Evolutionary conservation across 306 rosid species (phyloP).

Genomic region (Corylus americana): DNA sequence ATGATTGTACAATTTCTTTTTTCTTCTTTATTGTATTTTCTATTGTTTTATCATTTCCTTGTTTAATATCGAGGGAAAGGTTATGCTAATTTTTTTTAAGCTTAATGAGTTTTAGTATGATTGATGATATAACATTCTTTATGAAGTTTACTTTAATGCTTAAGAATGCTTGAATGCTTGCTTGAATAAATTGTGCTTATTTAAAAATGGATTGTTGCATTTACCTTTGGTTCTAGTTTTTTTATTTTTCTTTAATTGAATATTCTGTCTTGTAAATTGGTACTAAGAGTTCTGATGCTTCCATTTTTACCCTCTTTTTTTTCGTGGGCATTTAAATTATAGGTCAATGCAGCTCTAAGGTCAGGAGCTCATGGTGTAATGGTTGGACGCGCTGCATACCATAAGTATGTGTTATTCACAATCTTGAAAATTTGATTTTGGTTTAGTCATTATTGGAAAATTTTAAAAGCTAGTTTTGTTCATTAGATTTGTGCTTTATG

Average conservation of each 20-base stretch:
- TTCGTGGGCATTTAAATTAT: constrained; percentile 31
- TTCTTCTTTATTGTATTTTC: too few relatives aligned
- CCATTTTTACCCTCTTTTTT: constrained; percentile 4
- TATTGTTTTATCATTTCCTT: not conserved
- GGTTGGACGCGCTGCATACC: constrained; percentile 94
- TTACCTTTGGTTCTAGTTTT: constrained; percentile 5
- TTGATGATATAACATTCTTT: not conserved
- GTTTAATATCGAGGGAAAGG: constrained; percentile 4
- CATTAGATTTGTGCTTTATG: not conserved
- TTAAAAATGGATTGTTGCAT: not conserved
- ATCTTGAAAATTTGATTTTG: constrained; percentile 7
- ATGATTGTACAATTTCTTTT: too few relatives aligned
- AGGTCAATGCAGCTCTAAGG: constrained; percentile 80
- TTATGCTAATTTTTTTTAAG: not conserved
- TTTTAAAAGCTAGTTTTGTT: not conserved
- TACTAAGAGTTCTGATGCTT: constrained; percentile 13
- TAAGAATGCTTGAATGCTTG: not conserved
- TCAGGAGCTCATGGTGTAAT: constrained; percentile 97
- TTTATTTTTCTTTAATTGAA: constrained; percentile 6
- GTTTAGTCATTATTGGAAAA: not conserved
- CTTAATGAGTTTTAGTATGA: constrained; percentile 11
- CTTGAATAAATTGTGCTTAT: not conserved
- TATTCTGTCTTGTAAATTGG: not conserved
- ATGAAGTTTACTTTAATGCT: not conserved
- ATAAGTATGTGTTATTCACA: constrained; percentile 50